Base-by-base conservation (phyloP, 495 filamentous ascomycete species). In the Talaromyces stipitatus region DNA sequence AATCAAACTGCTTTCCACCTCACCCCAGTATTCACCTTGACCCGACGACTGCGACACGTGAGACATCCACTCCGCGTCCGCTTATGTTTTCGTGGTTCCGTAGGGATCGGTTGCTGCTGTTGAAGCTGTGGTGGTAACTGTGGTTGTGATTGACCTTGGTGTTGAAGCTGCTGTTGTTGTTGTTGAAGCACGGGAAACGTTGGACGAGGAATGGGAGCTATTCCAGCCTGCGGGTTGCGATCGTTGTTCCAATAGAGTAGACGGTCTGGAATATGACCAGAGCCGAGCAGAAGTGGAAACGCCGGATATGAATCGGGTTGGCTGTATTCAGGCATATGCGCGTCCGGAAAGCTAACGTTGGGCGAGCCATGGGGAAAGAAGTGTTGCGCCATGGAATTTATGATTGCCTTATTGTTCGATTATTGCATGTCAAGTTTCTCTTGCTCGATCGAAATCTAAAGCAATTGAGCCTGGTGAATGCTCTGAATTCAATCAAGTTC, bases 1-100 rank as follows among this genome's bases (percentile, higher is more conserved):
- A 30, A 2, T 23, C 10, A 9, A 54, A 38, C 23, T 54, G 20
- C 20, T n/a, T 8, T n/a, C 3, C 18, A 11, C n/a, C 30, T 18
- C 56, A 68, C 23, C 53, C 12, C 45, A 36, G 27, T 55, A 41
- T 53, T 59, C 78, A 90, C 89, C 83, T 98, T 98, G 56, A 98
- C 91, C 61, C 94, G 80, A 46, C 94, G 82, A 57, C 84, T 82
- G 63, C 94, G 83, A 67, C 94, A 98, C 12, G 94, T 98, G 70
- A 88, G 96, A 72, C 94, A 98, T 30, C 94, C 94, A 57, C 89
- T 96, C 60, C 94, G 79, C 46, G 94, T 97, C 59, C 94, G 85
- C 50, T 92, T 87, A 64, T 97, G 92, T 68, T 97, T 98, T 62
- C 95, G 88, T 61, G 89, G 85, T 55, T 96, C 92, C 16, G 68